These are phyloP conservation scores for Epichloe elymi DNA, from an alignment of 2,329 filamentous ascomycete genomes.

Conservation along the genomic window DNA sequence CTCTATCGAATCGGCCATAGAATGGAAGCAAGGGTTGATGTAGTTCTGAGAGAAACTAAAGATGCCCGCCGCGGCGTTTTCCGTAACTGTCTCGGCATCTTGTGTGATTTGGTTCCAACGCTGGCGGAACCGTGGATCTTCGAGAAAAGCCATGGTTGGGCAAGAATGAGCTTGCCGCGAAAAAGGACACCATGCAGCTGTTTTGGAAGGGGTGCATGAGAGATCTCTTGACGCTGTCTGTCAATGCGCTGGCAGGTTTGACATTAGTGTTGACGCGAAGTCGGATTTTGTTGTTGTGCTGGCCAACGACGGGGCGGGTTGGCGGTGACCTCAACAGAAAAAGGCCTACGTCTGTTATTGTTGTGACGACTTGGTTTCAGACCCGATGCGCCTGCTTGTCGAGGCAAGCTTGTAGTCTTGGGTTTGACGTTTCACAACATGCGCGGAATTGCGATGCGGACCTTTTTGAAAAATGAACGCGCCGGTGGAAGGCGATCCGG, in stretches of 20 bases:
- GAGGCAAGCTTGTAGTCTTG: background rate
- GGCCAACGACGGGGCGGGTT: background rate
- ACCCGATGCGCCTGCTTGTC: background rate
- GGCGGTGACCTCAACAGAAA: background rate
- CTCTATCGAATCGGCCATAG: constrained; percentile 52
- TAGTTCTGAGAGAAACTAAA: constrained; percentile 83
- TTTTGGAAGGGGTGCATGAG: background rate
- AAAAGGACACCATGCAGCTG: background rate
- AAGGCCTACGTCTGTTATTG: background rate
- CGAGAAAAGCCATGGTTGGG: constrained; percentile 43
- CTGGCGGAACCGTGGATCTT: constrained; percentile 82
- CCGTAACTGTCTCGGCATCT: constrained; percentile 80
- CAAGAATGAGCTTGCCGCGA: constrained; percentile 6
- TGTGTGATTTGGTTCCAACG: constrained; percentile 87
- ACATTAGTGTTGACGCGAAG: background rate
- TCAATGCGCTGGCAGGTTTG: background rate
- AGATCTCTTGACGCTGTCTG: background rate
- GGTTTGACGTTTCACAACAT: background rate
- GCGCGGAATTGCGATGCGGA: background rate
- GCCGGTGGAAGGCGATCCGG: background rate
- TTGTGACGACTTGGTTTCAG: background rate
- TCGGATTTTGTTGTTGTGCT: background rate
- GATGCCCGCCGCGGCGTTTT: constrained; percentile 80
- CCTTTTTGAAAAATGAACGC: background rate
- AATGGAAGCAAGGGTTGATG: constrained; percentile 65